Percentiles rank a stretch among this genome's conserved stretches.
These are phyloP conservation scores for Rhodofomes roseus DNA, from an alignment of 1,284 basidiomycete species.

Conservation along the genomic window DNA sequence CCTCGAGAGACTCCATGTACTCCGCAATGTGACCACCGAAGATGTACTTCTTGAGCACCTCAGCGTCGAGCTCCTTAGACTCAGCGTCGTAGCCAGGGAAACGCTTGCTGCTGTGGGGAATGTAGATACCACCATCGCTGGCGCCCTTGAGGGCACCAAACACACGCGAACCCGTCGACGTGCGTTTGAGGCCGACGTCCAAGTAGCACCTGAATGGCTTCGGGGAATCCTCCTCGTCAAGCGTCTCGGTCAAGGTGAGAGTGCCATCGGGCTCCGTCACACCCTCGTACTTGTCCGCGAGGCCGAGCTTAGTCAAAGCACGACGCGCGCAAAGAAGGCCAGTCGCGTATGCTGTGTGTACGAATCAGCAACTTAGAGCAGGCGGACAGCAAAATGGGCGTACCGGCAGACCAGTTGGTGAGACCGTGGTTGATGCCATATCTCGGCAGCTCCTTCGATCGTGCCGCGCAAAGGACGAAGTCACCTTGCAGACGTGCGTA, in stretches of 20 bases:
- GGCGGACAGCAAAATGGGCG: constrained; percentile 9
- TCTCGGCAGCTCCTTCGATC: constrained; percentile 88
- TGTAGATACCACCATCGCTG: constrained; percentile 96
- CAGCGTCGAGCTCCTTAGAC: constrained; percentile 90
- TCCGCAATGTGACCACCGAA: constrained; percentile 97
- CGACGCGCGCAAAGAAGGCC: constrained; percentile 95
- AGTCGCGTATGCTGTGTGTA: constrained; percentile 84
- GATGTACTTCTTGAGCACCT: constrained; percentile 97
- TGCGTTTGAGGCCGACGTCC: constrained; percentile 97
- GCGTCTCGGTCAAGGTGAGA: constrained; percentile 75
- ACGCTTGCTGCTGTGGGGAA: constrained; percentile 97
- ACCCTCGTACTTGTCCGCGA: constrained; percentile 99
- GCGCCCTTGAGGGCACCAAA: constrained; percentile 99
- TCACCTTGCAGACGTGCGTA: constrained; percentile 98
- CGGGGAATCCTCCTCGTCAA: constrained; percentile 92
- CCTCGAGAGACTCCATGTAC: constrained; percentile 99
- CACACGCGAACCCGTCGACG: constrained; percentile 96
- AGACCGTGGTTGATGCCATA: constrained; percentile 99
- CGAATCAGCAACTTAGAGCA: neutral
- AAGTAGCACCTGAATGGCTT: constrained; percentile 99
- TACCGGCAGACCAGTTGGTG: constrained; percentile 97
- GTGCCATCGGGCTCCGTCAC: constrained; percentile 91
- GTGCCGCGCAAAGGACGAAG: constrained; percentile 86
- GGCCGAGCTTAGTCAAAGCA: constrained; percentile 91
- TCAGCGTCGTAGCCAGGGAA: constrained; percentile 99